These are phyloP conservation scores for Knufia fluminis DNA, from an alignment of 2,329 filamentous ascomycete species.

Conservation along the genomic window DNA sequence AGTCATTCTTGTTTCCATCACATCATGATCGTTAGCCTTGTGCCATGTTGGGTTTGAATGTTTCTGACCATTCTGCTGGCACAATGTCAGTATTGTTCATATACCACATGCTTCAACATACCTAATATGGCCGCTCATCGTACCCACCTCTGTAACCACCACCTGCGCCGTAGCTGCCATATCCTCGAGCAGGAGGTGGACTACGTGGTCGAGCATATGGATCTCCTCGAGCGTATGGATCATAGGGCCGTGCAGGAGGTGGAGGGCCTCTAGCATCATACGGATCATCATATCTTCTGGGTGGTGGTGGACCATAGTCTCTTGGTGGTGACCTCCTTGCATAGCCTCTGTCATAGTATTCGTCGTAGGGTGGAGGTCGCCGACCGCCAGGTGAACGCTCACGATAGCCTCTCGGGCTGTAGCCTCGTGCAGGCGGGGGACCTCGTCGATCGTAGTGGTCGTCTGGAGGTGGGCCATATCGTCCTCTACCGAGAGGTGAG, in stretches of 20 bases:
- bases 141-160: slow-evolving; percentile 21
- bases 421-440: slow-evolving; percentile 65
- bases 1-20: not conserved
- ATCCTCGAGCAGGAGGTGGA: slow-evolving; percentile 15
- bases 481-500: slow-evolving; percentile 60
- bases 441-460: slow-evolving; percentile 81
- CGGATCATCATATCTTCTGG: slow-evolving; percentile 61
- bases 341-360: slow-evolving; percentile 72
- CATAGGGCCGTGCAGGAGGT: slow-evolving; percentile 47
- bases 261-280: slow-evolving; percentile 50
- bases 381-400: slow-evolving; percentile 56
- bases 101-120: not conserved
- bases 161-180: slow-evolving; percentile 16
- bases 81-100: not conserved
- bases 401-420: slow-evolving; percentile 80
- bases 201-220: slow-evolving; percentile 27
- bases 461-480: slow-evolving; percentile 51
- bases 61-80: not conserved
- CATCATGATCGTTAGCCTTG: not conserved
- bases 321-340: slow-evolving; percentile 75
- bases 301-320: slow-evolving; percentile 60
- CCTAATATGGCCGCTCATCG: slow-evolving; percentile 22
- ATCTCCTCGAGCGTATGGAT: slow-evolving; percentile 45
- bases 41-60: not conserved
- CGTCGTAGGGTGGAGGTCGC: slow-evolving; percentile 64